Conservation (phyloP, 108 stramenopile species). For the Mayamaea pseudoterrestris region DNA sequence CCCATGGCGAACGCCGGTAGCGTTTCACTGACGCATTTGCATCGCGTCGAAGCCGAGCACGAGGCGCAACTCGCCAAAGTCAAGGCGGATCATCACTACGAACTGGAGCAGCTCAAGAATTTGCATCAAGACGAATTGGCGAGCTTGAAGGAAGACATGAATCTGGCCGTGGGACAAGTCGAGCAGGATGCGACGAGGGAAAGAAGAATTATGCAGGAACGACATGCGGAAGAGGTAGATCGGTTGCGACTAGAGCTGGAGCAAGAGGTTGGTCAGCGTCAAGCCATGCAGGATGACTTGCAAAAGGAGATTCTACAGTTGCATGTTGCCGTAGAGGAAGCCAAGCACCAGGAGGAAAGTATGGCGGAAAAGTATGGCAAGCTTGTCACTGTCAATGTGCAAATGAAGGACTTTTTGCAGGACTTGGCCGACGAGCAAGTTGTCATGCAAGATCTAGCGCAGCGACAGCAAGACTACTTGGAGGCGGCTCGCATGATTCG, state of each 20-base stretch:
- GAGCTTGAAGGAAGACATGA: constrained; percentile 8
- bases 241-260: constrained; percentile 14
- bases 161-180: background rate
- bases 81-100: background rate
- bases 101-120: constrained; percentile 5
- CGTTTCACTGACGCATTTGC: too few species aligned
- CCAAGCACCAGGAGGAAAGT: constrained; percentile 9
- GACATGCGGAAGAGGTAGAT: background rate
- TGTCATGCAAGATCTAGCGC: constrained; percentile 12
- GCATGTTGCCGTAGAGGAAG: constrained; percentile 8
- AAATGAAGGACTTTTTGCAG: constrained; percentile 9
- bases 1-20: too few species aligned
- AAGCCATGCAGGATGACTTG: constrained; percentile 58
- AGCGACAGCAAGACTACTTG: constrained; percentile 27
- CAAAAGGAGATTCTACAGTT: constrained; percentile 63
- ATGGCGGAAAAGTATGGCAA: constrained; percentile 1
- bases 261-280: constrained; percentile 8
- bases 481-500: constrained; percentile 21
- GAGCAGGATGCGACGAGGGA: background rate
- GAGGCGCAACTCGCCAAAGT: constrained; percentile 1
- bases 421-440: constrained; percentile 21
- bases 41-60: background rate
- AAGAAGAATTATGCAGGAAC: constrained; percentile 2
- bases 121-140: constrained; percentile 1
- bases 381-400: constrained; percentile 8